These are phyloP conservation scores for Mytilinidion resinicola DNA, from an alignment of 495 filamentous ascomycete species.

Conservation along the genomic window DNA sequence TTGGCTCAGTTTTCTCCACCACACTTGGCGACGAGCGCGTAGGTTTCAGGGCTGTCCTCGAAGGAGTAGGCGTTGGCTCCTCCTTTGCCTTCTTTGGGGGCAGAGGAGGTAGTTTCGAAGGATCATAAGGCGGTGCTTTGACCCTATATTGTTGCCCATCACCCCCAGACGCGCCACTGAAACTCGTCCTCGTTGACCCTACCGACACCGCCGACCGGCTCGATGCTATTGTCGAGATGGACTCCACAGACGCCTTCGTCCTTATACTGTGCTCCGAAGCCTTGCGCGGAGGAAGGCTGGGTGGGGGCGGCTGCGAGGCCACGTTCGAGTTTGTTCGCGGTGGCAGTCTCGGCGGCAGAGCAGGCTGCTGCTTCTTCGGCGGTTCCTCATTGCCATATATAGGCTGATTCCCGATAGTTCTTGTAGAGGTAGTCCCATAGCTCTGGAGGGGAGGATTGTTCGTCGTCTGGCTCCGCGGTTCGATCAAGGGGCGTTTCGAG, in stretches of 20 bases:
- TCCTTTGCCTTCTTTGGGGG: slow-evolving; percentile 31
- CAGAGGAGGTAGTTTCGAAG: slow-evolving; percentile 32
- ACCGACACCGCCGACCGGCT: slow-evolving; percentile 27
- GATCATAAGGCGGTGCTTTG: slow-evolving; percentile 38
- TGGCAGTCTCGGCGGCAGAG: slow-evolving; percentile 43
- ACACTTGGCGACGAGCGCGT: slow-evolving; percentile 12
- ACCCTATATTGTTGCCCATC: slow-evolving; percentile 17
- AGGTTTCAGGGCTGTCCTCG: slow-evolving; percentile 13
- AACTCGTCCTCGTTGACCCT: slow-evolving; percentile 26
- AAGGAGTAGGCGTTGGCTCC: slow-evolving; percentile 11
- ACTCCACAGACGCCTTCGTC: slow-evolving; percentile 30
- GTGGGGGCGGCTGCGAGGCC: slow-evolving; percentile 20
- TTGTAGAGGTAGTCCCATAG: slow-evolving; percentile 32
- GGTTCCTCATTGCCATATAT: slow-evolving; percentile 25
- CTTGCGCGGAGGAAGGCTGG: slow-evolving; percentile 43
- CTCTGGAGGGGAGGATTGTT: slow-evolving; percentile 43
- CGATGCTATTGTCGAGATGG: slow-evolving; percentile 33
- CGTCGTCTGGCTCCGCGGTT: slow-evolving; percentile 41
- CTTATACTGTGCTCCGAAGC: slow-evolving; percentile 27
- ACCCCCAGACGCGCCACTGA: slow-evolving; percentile 17
- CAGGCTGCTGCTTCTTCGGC: slow-evolving; percentile 35
- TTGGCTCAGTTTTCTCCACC: slow-evolving; percentile 2
- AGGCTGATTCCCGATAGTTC: slow-evolving; percentile 45
- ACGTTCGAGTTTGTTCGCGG: slow-evolving; percentile 21
- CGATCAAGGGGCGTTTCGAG: slow-evolving; percentile 26